phyloP scores from a whole-genome alignment of 2,329 filamentous ascomycete genomes.

The Epichloe amarillans region DNA sequence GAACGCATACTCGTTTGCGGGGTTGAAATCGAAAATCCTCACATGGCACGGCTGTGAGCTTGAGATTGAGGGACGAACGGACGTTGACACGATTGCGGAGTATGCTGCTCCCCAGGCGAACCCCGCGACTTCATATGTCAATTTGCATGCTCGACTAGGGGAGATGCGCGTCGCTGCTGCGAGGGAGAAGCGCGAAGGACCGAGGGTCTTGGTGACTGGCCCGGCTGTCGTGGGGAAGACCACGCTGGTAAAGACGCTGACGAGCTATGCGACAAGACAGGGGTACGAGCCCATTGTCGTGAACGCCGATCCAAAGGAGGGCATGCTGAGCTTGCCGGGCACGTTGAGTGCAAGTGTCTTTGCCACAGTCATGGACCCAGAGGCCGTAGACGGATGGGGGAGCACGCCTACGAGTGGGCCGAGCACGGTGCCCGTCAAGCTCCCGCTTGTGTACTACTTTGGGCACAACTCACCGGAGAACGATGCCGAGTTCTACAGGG shows the following conservation, averaged over 20 bases:
- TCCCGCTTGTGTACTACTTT: slow-evolving; percentile 84
- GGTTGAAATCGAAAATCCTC: slow-evolving; percentile 75
- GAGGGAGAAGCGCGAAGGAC: slow-evolving; percentile 40
- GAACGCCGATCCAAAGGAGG: slow-evolving; percentile 74
- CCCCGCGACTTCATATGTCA: slow-evolving; percentile 66
- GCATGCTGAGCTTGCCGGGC: slow-evolving; percentile 63
- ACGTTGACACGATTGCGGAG: slow-evolving; percentile 44
- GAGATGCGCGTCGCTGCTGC: slow-evolving; percentile 51
- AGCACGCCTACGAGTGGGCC: slow-evolving; percentile 84
- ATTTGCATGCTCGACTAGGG: slow-evolving; percentile 84
- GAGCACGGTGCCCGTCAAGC: slow-evolving; percentile 75
- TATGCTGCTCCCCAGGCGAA: slow-evolving; percentile 62
- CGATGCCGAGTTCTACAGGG: slow-evolving; percentile 57
- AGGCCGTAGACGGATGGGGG: slow-evolving; percentile 71
- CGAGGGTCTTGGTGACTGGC: slow-evolving; percentile 74
- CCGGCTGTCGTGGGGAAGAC: slow-evolving; percentile 73
- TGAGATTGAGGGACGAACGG: slow-evolving; percentile 54
- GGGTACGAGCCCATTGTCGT: slow-evolving; percentile 67
- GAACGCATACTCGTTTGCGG: slow-evolving; percentile 67
- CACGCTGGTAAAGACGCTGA: slow-evolving; percentile 61
- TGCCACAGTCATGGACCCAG: slow-evolving; percentile 72
- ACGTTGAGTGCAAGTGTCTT: slow-evolving; percentile 79
- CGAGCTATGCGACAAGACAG: slow-evolving; percentile 64
- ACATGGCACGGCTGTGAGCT: slow-evolving; percentile 86
- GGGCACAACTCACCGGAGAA: slow-evolving; percentile 62